A percentile compares a stretch with the other conserved stretches of the same genome.
phyloP scores from a whole-genome alignment of 164 flowering plant species.

The Dillenia turbinata region DNA sequence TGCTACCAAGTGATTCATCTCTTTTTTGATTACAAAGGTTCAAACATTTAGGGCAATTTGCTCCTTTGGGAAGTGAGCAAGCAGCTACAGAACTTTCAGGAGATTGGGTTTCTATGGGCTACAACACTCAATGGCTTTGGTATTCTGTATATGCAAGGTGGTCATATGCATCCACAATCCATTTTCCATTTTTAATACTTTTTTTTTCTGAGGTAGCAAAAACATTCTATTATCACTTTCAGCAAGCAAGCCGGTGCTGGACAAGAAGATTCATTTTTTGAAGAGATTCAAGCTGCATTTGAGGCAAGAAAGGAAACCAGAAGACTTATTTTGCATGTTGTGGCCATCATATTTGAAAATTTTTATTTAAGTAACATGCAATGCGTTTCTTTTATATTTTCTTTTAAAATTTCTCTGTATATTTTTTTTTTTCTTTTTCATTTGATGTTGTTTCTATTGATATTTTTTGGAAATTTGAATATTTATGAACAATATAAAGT shows the following conservation, averaged over 20 bases:
- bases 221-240: slow-evolving; percentile 22
- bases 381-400: too few relatives aligned
- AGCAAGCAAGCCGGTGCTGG: slow-evolving; percentile 97
- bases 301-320: slow-evolving; percentile 5
- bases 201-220: too few relatives aligned
- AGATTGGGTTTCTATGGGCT: slow-evolving; percentile 91
- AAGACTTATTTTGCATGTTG: too few relatives aligned
- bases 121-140: slow-evolving; percentile 92
- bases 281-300: slow-evolving; percentile 75
- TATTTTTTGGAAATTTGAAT: too few relatives aligned
- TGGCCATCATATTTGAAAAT: too few relatives aligned
- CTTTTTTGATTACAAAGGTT: too few relatives aligned
- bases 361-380: too few relatives aligned
- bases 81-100: slow-evolving; percentile 95
- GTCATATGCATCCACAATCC: not conserved
- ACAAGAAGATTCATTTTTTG: slow-evolving; percentile 61
- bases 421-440: too few relatives aligned
- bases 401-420: too few relatives aligned
- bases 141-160: slow-evolving; percentile 96
- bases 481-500: too few relatives aligned
- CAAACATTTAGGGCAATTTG: slow-evolving; percentile 91
- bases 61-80: slow-evolving; percentile 93
- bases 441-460: too few relatives aligned
- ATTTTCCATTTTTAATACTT: not conserved
- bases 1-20: too few relatives aligned